Percentiles rank a stretch among this genome's conserved stretches.
Evolutionary conservation across 345 rosid species (phyloP).

Genomic region (Syzygium oleosum): DNA sequence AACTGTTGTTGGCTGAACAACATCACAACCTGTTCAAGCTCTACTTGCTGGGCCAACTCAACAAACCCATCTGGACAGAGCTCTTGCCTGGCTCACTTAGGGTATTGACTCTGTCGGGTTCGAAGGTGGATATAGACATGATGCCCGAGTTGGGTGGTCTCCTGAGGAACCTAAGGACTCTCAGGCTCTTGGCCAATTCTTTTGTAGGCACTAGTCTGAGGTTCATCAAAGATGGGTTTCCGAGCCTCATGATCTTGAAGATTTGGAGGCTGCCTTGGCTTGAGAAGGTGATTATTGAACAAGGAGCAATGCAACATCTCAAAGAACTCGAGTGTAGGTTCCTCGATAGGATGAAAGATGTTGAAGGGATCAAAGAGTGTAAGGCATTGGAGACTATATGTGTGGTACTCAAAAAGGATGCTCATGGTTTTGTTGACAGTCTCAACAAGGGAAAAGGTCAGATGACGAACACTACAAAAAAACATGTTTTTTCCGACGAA

Average conservation of each 20-base stretch:
- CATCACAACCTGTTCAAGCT: not conserved
- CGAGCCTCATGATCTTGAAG: not conserved
- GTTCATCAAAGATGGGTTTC: rapidly evolving
- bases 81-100: not conserved
- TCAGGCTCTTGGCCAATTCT: not conserved
- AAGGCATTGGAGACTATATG: rapidly evolving
- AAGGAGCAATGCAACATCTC: not conserved
- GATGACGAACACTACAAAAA: too few species aligned
- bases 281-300: rapidly evolving
- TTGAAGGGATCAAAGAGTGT: rapidly evolving
- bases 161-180: not conserved
- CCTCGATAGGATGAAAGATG: rapidly evolving
- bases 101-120: not conserved
- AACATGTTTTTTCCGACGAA: too few species aligned
- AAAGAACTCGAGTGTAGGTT: not conserved
- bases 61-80: not conserved
- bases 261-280: not conserved
- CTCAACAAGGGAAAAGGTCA: rapidly evolving
- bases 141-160: not conserved
- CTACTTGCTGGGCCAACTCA: not conserved
- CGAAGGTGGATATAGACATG: not conserved
- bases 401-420: not conserved
- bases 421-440: rapidly evolving
- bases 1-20: not conserved
- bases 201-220: rapidly evolving